A percentile compares a stretch with the other conserved stretches of the same genome.
Evolutionary conservation across 2,329 filamentous ascomycete genomes (phyloP).

Genomic region (Dissoconium aciculare): DNA sequence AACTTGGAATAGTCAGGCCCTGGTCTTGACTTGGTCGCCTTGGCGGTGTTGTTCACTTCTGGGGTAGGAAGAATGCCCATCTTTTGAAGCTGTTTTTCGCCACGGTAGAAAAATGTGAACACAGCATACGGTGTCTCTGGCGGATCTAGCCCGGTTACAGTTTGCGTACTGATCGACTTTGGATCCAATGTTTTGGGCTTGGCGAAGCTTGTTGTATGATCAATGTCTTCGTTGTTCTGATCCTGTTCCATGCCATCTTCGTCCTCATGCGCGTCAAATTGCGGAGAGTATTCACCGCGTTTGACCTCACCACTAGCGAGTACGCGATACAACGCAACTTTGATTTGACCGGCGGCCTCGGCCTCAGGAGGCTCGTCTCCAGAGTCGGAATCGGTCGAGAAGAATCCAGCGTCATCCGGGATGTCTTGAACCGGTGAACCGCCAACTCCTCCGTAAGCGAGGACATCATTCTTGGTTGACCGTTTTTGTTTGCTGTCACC

Average conservation of each 20-base stretch:
- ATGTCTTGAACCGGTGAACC: slow-evolving; percentile 55
- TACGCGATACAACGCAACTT: slow-evolving; percentile 90
- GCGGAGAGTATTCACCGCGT: slow-evolving; percentile 91
- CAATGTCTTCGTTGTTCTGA: slow-evolving; percentile 58
- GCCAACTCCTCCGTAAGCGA: slow-evolving; percentile 68
- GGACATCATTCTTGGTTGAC: slow-evolving; percentile 39
- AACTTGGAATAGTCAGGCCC: slow-evolving; percentile 76
- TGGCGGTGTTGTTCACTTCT: slow-evolving; percentile 44
- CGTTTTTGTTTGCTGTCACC: slow-evolving; percentile 2
- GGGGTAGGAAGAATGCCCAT: slow-evolving; percentile 70
- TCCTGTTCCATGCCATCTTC: slow-evolving; percentile 51
- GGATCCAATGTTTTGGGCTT: slow-evolving; percentile 93
- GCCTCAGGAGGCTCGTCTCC: slow-evolving; percentile 76
- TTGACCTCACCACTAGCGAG: slow-evolving; percentile 94
- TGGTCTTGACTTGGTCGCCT: slow-evolving; percentile 58
- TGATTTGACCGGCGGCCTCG: slow-evolving; percentile 93
- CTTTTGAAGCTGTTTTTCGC: slow-evolving; percentile 87
- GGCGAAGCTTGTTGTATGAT: slow-evolving; percentile 95
- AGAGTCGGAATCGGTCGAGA: slow-evolving; percentile 50
- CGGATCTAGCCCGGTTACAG: slow-evolving; percentile 93
- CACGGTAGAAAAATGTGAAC: slow-evolving; percentile 96
- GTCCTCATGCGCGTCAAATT: slow-evolving; percentile 93
- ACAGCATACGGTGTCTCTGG: slow-evolving; percentile 91
- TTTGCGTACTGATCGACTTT: slow-evolving; percentile 96
- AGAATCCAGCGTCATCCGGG: slow-evolving; percentile 52